A percentile compares a stretch with the other conserved stretches of the same genome.
Conservation (phyloP, 768 basidiomycete genomes). For the Roridomyces roridus region DNA sequence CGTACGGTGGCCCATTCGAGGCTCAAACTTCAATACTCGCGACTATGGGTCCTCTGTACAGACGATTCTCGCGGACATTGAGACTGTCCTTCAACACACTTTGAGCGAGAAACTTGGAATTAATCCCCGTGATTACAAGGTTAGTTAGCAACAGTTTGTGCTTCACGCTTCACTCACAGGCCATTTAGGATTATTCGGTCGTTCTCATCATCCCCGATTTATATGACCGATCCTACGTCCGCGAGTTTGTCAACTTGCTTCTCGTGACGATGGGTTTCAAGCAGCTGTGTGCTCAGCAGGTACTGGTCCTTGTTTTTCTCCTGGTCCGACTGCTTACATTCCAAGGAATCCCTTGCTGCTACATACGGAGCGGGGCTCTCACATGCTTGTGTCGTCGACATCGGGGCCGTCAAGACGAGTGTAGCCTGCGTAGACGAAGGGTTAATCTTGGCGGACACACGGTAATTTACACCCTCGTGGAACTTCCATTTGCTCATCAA, state of each 20-base stretch:
- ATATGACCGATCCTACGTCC: constrained; percentile 84
- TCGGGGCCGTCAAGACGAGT: constrained; percentile 84
- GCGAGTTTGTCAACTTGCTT: constrained; percentile 76
- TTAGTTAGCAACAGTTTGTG: constrained; percentile 32
- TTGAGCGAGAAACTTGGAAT: constrained; percentile 70
- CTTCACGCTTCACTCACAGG: neutral
- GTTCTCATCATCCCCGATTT: constrained; percentile 93
- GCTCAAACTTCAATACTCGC: constrained; percentile 81
- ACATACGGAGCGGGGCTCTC: constrained; percentile 96
- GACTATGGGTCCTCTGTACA: constrained; percentile 74
- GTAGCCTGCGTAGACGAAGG: constrained; percentile 97
- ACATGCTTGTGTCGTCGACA: constrained; percentile 94
- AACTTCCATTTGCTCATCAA: constrained; percentile 13
- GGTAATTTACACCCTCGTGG: constrained; percentile 48
- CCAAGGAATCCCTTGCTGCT: constrained; percentile 88
- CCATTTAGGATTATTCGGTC: constrained; percentile 78
- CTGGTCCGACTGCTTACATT: neutral
- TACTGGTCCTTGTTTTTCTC: constrained; percentile 28
- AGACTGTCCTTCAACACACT: constrained; percentile 65
- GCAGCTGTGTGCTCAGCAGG: constrained; percentile 92
- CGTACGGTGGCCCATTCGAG: constrained; percentile 84
- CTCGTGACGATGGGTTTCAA: constrained; percentile 88
- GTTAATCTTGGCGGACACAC: constrained; percentile 82
- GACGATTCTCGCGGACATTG: constrained; percentile 78
- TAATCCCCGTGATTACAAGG: constrained; percentile 61